Conservation (phyloP, 371 early-diverging fungal species). For the Massospora cicadina region DNA sequence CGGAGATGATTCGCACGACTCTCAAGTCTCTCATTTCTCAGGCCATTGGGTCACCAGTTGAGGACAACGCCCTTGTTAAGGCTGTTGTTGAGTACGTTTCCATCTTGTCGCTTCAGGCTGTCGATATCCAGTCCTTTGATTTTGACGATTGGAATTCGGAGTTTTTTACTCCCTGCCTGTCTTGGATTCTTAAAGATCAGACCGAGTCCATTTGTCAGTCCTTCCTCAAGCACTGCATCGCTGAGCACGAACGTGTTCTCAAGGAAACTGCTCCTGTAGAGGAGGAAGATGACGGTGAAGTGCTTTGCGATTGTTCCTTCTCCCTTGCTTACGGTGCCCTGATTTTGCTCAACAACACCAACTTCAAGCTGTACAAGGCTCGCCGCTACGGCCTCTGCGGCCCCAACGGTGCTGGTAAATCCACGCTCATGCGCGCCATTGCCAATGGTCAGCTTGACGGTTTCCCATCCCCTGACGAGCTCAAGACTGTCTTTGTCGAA, state of each 20-base stretch:
- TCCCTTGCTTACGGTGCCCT: slow-evolving; percentile 68
- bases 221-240: slow-evolving; percentile 21
- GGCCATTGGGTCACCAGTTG: slow-evolving; percentile 9
- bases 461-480: slow-evolving; percentile 56
- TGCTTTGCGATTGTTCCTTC: slow-evolving; percentile 67
- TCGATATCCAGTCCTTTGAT: slow-evolving; percentile 30
- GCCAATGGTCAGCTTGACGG: slow-evolving; percentile 58
- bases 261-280: slow-evolving; percentile 29
- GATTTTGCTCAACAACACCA: slow-evolving; percentile 60
- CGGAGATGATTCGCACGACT: slow-evolving; percentile 16
- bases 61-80: slow-evolving; percentile 24
- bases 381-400: slow-evolving; percentile 74
- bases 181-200: slow-evolving; percentile 28
- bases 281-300: slow-evolving; percentile 52
- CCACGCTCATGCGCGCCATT: slow-evolving; percentile 78
- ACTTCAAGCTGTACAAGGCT: slow-evolving; percentile 57
- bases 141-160: slow-evolving; percentile 28
- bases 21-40: slow-evolving; percentile 16
- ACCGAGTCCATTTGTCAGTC: slow-evolving; percentile 17
- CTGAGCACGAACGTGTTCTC: slow-evolving; percentile 24
- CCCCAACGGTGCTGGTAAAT: slow-evolving; percentile 79
- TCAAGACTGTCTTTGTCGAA: slow-evolving; percentile 55
- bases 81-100: slow-evolving; percentile 25
- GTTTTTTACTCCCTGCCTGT: slow-evolving; percentile 30
- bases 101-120: slow-evolving; percentile 25